A percentile compares a stretch with the other conserved stretches of the same genome.
These are phyloP conservation scores for Rubia yunnanensis DNA, from an alignment of 257 asterid genomes.

Conservation along the genomic window DNA sequence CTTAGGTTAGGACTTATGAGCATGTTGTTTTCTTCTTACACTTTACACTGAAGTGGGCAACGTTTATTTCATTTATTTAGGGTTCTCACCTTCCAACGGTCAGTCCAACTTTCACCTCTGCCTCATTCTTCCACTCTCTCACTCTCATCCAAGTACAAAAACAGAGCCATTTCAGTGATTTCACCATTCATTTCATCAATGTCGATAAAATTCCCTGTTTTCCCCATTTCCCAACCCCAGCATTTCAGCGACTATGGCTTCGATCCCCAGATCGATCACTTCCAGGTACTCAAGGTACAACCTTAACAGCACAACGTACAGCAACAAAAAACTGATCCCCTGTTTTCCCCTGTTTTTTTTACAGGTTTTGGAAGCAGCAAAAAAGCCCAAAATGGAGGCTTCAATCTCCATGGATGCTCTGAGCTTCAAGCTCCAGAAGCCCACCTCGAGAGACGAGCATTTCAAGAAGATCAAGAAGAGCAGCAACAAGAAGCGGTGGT, in stretches of 20 bases:
- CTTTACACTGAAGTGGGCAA: background rate
- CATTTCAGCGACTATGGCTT: constrained; percentile 74
- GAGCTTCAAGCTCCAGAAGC: constrained; percentile 34
- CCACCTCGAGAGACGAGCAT: constrained; percentile 20
- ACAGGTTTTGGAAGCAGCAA: constrained; percentile 69
- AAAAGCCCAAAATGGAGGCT: constrained; percentile 28
- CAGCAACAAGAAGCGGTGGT: constrained; percentile 56
- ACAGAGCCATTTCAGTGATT: background rate
- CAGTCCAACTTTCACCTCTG: constrained; percentile 1
- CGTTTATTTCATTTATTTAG: constrained; percentile 8
- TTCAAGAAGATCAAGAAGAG: constrained; percentile 54
- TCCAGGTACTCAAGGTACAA: constrained; percentile 40
- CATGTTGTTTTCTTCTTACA: no score
- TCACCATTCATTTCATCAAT: constrained; percentile 11
- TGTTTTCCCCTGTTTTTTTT: background rate
- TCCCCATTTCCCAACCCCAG: constrained; percentile 44
- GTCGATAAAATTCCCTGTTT: constrained; percentile 47
- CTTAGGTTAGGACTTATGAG: no score
- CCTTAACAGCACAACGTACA: background rate
- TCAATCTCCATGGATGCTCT: constrained; percentile 10
- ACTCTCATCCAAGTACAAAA: background rate
- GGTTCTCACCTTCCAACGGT: constrained; percentile 14
- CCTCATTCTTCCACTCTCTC: background rate
- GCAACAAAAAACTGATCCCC: background rate
- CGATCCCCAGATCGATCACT: constrained; percentile 69